Conservation (phyloP, 768 basidiomycete species). For the Cystofilobasidium ferigula region DNA sequence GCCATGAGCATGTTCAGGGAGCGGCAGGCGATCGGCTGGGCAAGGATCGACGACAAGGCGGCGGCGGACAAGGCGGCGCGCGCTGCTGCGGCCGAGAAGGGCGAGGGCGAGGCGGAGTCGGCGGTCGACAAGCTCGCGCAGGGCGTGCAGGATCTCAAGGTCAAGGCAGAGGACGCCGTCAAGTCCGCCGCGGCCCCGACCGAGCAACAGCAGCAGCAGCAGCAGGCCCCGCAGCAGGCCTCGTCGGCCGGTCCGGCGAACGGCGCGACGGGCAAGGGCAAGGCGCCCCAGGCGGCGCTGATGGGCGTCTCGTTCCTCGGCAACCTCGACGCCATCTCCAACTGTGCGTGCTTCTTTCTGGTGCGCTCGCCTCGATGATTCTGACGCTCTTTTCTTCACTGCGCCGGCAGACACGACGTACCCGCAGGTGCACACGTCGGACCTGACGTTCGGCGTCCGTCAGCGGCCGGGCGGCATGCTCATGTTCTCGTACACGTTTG, state of each 20-base stretch:
- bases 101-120: not conserved
- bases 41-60: constrained; percentile 58
- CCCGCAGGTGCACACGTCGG: constrained; percentile 45
- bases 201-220: not conserved
- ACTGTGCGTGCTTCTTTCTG: constrained; percentile 8
- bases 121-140: constrained; percentile 1
- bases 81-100: constrained; percentile 4
- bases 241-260: not conserved
- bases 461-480: constrained; percentile 67
- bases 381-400: not conserved
- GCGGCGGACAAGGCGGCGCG: constrained; percentile 17
- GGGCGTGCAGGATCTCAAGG: constrained; percentile 2
- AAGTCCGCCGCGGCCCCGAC: not conserved
- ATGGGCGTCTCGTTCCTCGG: constrained; percentile 74
- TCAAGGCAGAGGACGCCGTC: constrained; percentile 12
- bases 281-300: constrained; percentile 52
- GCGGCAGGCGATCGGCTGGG: constrained; percentile 58
- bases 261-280: constrained; percentile 25
- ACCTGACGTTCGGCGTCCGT: constrained; percentile 69
- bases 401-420: constrained; percentile 22
- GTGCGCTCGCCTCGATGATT: not conserved
- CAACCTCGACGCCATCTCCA: constrained; percentile 26
- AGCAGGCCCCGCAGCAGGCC: not conserved
- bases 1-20: constrained; percentile 41
- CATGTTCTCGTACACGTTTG: constrained; percentile 66